phyloP scores from a whole-genome alignment of 257 asterid species.

The Plantago major region DNA sequence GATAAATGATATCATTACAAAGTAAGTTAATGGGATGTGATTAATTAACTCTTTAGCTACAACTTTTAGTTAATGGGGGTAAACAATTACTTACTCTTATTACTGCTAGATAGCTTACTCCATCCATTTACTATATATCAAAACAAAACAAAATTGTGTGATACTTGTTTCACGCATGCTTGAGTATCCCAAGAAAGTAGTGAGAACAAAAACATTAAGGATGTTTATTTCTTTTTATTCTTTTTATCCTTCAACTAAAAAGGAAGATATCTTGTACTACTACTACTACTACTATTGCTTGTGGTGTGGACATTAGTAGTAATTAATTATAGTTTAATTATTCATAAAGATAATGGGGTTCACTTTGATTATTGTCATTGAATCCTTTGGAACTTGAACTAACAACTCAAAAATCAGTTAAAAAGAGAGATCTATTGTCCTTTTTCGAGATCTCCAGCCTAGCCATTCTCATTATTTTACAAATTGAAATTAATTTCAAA shows the following conservation, averaged over 20 bases:
- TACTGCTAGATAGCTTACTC: too few relatives aligned
- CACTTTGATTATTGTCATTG: slow-evolving; percentile 12
- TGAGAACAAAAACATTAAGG: slow-evolving; percentile 22
- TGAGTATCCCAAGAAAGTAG: slow-evolving; percentile 60
- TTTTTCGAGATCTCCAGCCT: slow-evolving; percentile 13
- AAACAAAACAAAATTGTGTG: slow-evolving; percentile 19
- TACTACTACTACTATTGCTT: background rate
- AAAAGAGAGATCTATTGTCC: slow-evolving; percentile 10
- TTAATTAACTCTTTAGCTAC: background rate
- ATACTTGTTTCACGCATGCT: slow-evolving; percentile 49
- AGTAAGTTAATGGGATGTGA: background rate
- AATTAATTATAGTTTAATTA: background rate
- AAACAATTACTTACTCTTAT: too few relatives aligned
- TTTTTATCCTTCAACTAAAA: background rate
- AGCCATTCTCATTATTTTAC: slow-evolving; percentile 7
- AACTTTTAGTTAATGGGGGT: background rate
- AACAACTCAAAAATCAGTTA: slow-evolving; percentile 10
- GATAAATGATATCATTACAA: background rate
- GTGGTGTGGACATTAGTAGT: slow-evolving; percentile 1
- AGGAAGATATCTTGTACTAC: too few relatives aligned
- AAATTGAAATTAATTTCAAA: background rate
- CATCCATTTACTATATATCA: too few relatives aligned
- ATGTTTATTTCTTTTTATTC: slow-evolving; percentile 14
- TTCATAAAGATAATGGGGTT: background rate
- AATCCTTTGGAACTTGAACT: slow-evolving; percentile 39